Evolutionary conservation across 805 yeast species (phyloP), one percentile per base, ranked within the genome.

Genomic region (Isabelozyma pseudorhagii): DNA sequence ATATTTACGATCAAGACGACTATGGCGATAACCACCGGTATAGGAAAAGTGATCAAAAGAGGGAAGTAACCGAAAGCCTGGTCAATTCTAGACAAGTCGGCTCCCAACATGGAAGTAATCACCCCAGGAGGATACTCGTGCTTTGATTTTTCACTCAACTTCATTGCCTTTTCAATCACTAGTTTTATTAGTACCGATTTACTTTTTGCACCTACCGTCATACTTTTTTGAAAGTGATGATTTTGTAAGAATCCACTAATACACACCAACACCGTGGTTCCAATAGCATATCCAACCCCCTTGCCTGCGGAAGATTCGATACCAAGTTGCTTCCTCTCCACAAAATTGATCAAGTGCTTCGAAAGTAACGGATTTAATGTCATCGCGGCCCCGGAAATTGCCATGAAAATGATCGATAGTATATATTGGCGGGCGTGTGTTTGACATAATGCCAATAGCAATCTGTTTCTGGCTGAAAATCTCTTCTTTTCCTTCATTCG

Each of bases 231-330:
- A 14, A 55, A 34, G 40, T 46, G 50, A 28, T 57, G 56, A 41
- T 55, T 51, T 25, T 52, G 50, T 6, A 48, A 28, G 13, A 53
- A 8, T 3, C 54, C 54, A 34, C 50, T 39, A 1, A 49, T 10
- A 27, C 44, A 46, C 9, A 83, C 76, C 62, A 89, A 67, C 0
- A 69, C 51, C 38, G 83, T 72, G 8, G 85, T 74, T n/a, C 91
- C 94, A 38, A 88, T 69, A 3, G 89, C 85, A 55, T 79, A 84
- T 6, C 92, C 96, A 18, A 85, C 72, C 47, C 94, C 96, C 21
- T 64, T 68, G 17, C 83, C 84, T 55, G 78, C 85, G 29, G 46
- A 31, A 5, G 38, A 42, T 4, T 54, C 54, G 4, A 53, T n/a
- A 2, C 67, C 67, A 13, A 53, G 29, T 2, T 63, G 56, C 39